These are phyloP conservation scores for Pachyrhizus erosus DNA, from an alignment of 306 rosid genomes.

Conservation along the genomic window DNA sequence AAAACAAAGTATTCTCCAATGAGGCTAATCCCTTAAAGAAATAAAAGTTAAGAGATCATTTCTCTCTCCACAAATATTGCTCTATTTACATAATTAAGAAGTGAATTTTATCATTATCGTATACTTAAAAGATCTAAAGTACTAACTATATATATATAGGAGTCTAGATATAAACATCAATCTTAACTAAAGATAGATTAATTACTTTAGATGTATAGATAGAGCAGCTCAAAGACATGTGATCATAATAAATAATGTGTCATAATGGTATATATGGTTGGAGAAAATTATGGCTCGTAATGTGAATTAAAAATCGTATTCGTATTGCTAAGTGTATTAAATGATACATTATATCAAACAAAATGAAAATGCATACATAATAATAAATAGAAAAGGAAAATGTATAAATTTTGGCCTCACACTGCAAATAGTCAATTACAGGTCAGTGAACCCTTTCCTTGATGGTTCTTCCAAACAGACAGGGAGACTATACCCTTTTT, in stretches of 20 bases:
- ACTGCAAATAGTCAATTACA: constrained; percentile 11
- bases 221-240: not conserved
- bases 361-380: not conserved
- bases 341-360: not conserved
- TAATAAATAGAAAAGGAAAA: not conserved
- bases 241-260: not conserved
- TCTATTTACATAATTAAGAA: too few species aligned
- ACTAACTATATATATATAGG: too few species aligned
- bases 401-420: not conserved
- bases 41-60: too few species aligned
- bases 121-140: too few species aligned
- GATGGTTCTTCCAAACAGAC: not conserved
- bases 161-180: too few species aligned
- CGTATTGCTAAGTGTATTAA: not conserved
- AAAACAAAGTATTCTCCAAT: too few species aligned
- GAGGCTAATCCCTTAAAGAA: too few species aligned
- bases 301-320: not conserved
- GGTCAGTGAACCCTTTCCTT: not conserved
- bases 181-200: not conserved
- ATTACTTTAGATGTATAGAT: not conserved
- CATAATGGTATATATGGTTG: not conserved
- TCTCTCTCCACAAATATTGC: too few species aligned
- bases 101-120: too few species aligned
- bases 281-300: not conserved
- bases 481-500: not conserved